phyloP scores from a whole-genome alignment of 305 asterid species.

The Solanum hybrid region DNA sequence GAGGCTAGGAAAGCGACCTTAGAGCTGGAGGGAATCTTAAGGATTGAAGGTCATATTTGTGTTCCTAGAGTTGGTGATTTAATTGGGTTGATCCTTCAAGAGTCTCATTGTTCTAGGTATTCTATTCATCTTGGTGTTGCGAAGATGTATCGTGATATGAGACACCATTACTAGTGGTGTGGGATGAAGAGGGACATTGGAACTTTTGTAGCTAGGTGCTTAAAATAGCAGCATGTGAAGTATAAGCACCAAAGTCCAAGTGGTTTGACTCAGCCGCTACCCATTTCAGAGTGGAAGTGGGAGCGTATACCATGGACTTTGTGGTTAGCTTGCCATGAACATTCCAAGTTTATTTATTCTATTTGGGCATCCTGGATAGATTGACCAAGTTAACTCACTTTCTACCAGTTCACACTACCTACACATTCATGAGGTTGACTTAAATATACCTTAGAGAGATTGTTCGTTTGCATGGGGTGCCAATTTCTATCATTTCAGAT shows the following conservation, averaged over 20 bases:
- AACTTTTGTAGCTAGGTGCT: neutral
- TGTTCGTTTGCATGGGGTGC: neutral
- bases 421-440: neutral
- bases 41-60: neutral
- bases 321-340: neutral
- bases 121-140: neutral
- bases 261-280: neutral
- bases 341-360: neutral
- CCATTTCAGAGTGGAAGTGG: neutral
- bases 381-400: neutral
- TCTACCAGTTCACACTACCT: neutral
- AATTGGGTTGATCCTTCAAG: neutral
- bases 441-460: neutral
- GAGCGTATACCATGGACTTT: neutral
- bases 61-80: neutral
- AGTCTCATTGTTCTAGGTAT: neutral
- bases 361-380: neutral
- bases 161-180: neutral
- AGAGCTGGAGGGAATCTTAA: neutral
- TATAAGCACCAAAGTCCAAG: neutral
- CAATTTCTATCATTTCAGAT: neutral
- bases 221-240: neutral
- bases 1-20: neutral
- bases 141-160: neutral
- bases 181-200: neutral